Conservation (phyloP, 1,139 yeast species). For the Taiozyma sp. region DNA sequence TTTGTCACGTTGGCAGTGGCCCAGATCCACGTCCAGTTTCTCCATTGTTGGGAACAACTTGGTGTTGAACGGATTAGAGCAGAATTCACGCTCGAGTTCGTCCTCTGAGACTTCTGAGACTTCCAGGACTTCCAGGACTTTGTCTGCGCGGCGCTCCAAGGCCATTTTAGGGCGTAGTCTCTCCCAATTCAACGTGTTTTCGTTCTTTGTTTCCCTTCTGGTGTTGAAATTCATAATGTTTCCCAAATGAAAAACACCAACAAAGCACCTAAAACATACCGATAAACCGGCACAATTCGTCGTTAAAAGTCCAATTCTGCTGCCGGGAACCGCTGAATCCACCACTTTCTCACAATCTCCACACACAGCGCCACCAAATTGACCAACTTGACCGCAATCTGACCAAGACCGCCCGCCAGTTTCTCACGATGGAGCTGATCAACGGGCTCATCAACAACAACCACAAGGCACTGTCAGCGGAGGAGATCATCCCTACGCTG, state of each 20-base stretch:
- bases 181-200: not conserved
- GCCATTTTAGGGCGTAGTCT: not conserved
- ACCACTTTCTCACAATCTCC: no score
- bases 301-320: not conserved
- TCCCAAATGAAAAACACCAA: no score
- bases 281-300: not conserved
- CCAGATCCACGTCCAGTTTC: slow-evolving; percentile 9
- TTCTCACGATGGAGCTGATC: slow-evolving; percentile 37
- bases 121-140: not conserved
- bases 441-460: slow-evolving; percentile 43
- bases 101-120: not conserved
- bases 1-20: slow-evolving; percentile 10
- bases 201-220: not conserved
- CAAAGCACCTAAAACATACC: not conserved
- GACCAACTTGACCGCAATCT: not conserved
- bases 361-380: not conserved
- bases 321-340: not conserved
- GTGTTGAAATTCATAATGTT: not conserved
- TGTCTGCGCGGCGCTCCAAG: not conserved
- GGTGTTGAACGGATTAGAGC: not conserved
- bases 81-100: not conserved
- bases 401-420: not conserved
- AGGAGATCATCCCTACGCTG: slow-evolving; percentile 83
- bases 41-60: slow-evolving; percentile 8
- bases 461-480: slow-evolving; percentile 56